Conservation (phyloP, 202 grass and related monocot species). For the Brachypodium distachyon region DNA sequence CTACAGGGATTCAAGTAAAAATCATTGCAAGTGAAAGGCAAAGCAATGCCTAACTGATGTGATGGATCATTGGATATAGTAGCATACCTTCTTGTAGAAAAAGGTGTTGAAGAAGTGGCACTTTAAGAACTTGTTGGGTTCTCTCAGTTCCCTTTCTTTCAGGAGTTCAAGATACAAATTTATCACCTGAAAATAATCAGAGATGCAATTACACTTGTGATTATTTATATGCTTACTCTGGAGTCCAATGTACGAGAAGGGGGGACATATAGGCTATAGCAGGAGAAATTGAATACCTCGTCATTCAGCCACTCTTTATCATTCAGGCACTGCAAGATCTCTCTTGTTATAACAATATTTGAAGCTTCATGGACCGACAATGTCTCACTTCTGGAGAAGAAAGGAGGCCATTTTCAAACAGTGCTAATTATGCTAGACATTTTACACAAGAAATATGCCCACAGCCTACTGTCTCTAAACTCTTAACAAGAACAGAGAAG, state of each 20-base stretch:
- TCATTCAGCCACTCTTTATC: slow-evolving; percentile 80
- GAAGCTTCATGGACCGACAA: slow-evolving; percentile 63
- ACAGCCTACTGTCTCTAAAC: background rate
- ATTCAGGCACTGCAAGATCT: slow-evolving; percentile 79
- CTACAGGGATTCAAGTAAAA: background rate
- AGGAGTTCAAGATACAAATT: slow-evolving; percentile 95
- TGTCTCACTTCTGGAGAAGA: slow-evolving; percentile 43
- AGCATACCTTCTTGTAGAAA: slow-evolving; percentile 86
- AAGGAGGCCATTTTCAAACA: background rate
- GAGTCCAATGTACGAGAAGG: slow-evolving; percentile 4
- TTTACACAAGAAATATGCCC: background rate
- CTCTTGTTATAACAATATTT: slow-evolving; percentile 88
- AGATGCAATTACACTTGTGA: background rate
- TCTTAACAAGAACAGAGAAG: slow-evolving; percentile 1
- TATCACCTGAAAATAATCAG: slow-evolving; percentile 63
- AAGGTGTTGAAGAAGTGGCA: slow-evolving; percentile 99
- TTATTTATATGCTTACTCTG: background rate
- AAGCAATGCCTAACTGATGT: background rate
- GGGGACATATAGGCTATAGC: background rate
- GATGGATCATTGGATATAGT: background rate
- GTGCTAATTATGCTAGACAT: background rate
- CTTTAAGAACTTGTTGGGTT: slow-evolving; percentile 69
- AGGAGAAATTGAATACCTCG: slow-evolving; percentile 49
- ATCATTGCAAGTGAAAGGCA: background rate
- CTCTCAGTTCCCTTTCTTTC: slow-evolving; percentile 83